Evolutionary conservation across 2,329 filamentous ascomycete genomes (phyloP).

Genomic region (Nemania serpens): DNA sequence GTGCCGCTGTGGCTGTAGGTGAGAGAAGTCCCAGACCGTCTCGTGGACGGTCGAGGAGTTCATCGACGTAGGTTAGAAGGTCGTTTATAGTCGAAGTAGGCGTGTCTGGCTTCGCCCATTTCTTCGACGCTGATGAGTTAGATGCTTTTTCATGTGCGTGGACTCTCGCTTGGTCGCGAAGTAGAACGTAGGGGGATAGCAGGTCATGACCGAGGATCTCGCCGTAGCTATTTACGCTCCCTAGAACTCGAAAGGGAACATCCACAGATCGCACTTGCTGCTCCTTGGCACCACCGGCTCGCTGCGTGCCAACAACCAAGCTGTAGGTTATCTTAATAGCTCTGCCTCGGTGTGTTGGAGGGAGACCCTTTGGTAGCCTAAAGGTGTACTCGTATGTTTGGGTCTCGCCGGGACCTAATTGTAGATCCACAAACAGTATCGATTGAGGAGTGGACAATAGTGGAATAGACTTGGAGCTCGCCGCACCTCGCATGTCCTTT

Average conservation of each 20-base stretch:
- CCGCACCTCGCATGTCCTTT: slow-evolving; percentile 89
- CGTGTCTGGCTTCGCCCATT: slow-evolving; percentile 35
- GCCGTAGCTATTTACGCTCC: slow-evolving; percentile 86
- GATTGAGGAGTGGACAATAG: slow-evolving; percentile 94
- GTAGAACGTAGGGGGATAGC: slow-evolving; percentile 89
- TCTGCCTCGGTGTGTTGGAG: slow-evolving; percentile 87
- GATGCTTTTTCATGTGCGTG: slow-evolving; percentile 52
- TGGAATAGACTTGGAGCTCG: slow-evolving; percentile 84
- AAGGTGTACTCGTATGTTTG: slow-evolving; percentile 87
- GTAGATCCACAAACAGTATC: slow-evolving; percentile 91
- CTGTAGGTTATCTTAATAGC: slow-evolving; percentile 94
- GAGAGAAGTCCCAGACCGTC: slow-evolving; percentile 70
- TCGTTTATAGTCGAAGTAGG: slow-evolving; percentile 59
- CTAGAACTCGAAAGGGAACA: slow-evolving; percentile 88
- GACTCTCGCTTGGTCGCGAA: slow-evolving; percentile 79
- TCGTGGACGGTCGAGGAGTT: slow-evolving; percentile 66
- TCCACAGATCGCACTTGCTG: slow-evolving; percentile 90
- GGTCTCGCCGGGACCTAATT: slow-evolving; percentile 85
- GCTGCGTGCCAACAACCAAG: slow-evolving; percentile 87
- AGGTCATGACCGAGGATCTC: slow-evolving; percentile 92
- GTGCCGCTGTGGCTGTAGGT: slow-evolving; percentile 65
- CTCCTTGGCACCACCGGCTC: slow-evolving; percentile 76
- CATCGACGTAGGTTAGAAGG: slow-evolving; percentile 78
- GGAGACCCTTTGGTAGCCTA: slow-evolving; percentile 83
- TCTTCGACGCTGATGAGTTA: slow-evolving; percentile 31